Evolutionary conservation across 1,284 basidiomycete species (phyloP), one percentile per base, ranked within the genome.

Genomic region (Wolfiporia cocos): DNA sequence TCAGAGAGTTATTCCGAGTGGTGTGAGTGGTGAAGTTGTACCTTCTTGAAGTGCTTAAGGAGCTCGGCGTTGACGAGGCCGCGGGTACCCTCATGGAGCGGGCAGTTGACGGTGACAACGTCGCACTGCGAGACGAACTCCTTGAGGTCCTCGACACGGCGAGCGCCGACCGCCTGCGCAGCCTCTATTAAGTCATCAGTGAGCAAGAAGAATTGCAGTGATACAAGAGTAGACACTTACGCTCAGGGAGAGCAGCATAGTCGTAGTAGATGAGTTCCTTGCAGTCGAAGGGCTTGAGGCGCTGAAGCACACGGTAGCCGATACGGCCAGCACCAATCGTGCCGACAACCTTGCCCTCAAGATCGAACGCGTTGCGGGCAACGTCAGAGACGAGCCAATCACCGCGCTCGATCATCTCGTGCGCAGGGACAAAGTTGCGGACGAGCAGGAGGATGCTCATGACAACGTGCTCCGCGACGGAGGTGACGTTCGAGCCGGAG

Each of bases 221-320:
- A 6, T 35, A 26, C 1, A 22, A 15, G 2, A n/a, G 4, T 11
- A 17, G 6, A 14, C 1, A 47, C 59, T 29, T 53, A 80, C 79
- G 74, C 50, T 70, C 70, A 15, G 90, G 86, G 35, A 95, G 79
- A 46, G 85, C 70, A 23, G 78, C 73, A 66, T 96, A 96, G 70
- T 97, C 93, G 65, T 86, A 96, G 76, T 94, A 96, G 43, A 95
- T 67, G 37, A 96, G 78, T 62, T 95, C 90, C 65, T 93, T 94
- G 73, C 78, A 81, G 69, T 92, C 75, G 69, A 98, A 97, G 3
- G 90, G 87, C 45, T 78, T 59, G 41, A 98, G 71, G 48, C 93
- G 83, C 66, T 96, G 86, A 35, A 96, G 74, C 18, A 96, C 88
- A 60, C 91, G 78, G 74, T 90, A 91, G 11, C 91, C 93, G 60